Base-by-base conservation (phyloP, 306 rosid genomes). In the Ochetophila trinervis region DNA sequence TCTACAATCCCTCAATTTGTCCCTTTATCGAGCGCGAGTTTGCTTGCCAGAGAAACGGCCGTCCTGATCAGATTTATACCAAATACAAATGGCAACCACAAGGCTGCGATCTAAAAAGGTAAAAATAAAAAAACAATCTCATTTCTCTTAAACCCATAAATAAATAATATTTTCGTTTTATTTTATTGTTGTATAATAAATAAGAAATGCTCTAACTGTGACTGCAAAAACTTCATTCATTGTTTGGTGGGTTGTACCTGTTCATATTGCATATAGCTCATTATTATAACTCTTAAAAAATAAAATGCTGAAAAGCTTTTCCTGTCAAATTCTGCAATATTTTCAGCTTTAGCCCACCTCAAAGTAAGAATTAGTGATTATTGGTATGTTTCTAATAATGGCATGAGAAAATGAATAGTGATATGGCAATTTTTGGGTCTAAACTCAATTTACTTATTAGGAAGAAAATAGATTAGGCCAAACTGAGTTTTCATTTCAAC, bases 71-170 rank as follows among this genome's bases (percentile, higher is more conserved):
- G 53, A 53, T 73, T 37, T 89, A 75, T 75, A 79, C 91, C 65
- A 80, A 78, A 54, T 93, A 75, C 72, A 74, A 89, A 66, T 93
- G 98, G 98, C 88, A 86, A 37, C 98, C 98, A 51, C 87, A 69
- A 8, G 53, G 72, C 64, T 87, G 93, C 77, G 32, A 83, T 11
- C 72, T 89, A 14, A 57, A 53, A 70, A 89, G 96, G 98, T 85
- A 74, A 56, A 18, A 4, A 9, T 12, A 18, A 11, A 32, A 15
- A 32, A 27, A 21, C 36, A 14, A 14, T 48, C 47, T 44, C 32
- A 27, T 27, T 1, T 27, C 4, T 27, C 3, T 4, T 27, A 27
- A 1, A 27, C 32, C 32, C 4, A 27, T 27, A 32, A 27, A 21
- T 48, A 14, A 14, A 27, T 1, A 27, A 27, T 1, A 15, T 9